Conservation (phyloP, 176 grass and related monocot species). For the Stipa capillata region DNA sequence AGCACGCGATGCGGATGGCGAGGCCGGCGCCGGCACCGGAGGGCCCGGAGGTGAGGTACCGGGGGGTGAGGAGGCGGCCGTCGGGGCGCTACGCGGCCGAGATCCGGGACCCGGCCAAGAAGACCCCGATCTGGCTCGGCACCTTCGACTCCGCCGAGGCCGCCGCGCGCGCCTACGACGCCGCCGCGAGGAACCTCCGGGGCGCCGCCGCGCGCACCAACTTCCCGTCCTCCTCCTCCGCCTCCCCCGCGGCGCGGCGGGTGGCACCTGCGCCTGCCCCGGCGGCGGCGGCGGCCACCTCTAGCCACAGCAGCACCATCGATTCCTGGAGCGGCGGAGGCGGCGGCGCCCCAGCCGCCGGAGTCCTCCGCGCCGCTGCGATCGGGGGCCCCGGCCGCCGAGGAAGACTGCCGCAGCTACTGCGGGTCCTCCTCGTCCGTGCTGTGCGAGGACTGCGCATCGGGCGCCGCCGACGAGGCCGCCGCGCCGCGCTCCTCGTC, state of each 20-base stretch:
- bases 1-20: conserved; percentile 22
- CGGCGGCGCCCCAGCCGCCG: neutral
- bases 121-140: conserved; percentile 73
- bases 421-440: conserved; percentile 65
- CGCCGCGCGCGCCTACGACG: conserved; percentile 71
- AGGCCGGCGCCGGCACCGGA: conserved; percentile 23
- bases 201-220: conserved; percentile 59
- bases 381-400: neutral
- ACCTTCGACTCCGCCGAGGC: conserved; percentile 77
- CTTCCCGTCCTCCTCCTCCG: conserved; percentile 16
- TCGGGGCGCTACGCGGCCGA: conserved; percentile 74
- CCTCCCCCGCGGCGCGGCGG: neutral
- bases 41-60: conserved; percentile 42
- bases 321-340: conserved; percentile 62
- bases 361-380: conserved; percentile 3
- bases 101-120: conserved; percentile 68
- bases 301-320: conserved; percentile 79
- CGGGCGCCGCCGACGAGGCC: conserved; percentile 29
- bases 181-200: conserved; percentile 47
- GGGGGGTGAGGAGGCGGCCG: conserved; percentile 58
- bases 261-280: neutral
- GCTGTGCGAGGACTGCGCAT: conserved; percentile 43
- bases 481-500: conserved; percentile 6
- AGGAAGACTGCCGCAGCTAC: conserved; percentile 60
- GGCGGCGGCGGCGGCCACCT: conserved; percentile 26